Conservation (phyloP, 2,329 filamentous ascomycete species). For the Fusarium domesticum region DNA sequence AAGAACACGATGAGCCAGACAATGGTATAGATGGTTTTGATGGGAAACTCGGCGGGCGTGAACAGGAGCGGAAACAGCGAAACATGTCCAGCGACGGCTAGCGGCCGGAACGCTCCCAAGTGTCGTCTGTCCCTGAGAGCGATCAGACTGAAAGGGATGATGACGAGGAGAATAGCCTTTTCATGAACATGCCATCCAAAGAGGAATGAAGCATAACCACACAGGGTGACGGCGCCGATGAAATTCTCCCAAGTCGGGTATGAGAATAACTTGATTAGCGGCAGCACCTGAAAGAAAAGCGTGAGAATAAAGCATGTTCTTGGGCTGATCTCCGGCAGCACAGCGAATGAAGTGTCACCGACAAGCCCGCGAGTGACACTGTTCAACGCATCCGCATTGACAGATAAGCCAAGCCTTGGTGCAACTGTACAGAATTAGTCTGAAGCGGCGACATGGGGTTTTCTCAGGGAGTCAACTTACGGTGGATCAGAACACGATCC, state of each 20-base stretch:
- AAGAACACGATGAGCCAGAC: conserved; percentile 88
- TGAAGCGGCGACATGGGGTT: conserved; percentile 3
- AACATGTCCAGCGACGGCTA: conserved; percentile 91
- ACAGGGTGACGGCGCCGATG: conserved; percentile 83
- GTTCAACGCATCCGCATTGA: conserved; percentile 72
- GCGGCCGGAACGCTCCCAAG: conserved; percentile 83
- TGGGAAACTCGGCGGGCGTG: conserved; percentile 85
- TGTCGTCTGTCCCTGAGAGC: conserved; percentile 87
- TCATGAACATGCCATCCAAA: conserved; percentile 99
- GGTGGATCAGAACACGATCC: conserved; percentile 76
- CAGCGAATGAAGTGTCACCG: conserved; percentile 89
- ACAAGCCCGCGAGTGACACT: conserved; percentile 92
- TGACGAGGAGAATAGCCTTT: conserved; percentile 90
- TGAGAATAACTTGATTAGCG: conserved; percentile 77
- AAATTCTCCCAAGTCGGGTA: conserved; percentile 85
- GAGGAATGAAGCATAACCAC: conserved; percentile 92
- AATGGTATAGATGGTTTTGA: conserved; percentile 91
- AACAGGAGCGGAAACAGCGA: conserved; percentile 93
- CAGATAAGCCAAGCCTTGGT: conserved; percentile 70
- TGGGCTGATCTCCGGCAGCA: conserved; percentile 82
- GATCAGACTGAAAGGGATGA: conserved; percentile 91
- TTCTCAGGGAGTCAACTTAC: conserved; percentile 47
- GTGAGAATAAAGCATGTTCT: conserved; percentile 79
- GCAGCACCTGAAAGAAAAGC: conserved; percentile 74
- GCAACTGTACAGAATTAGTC: conserved; percentile 56